Base-by-base conservation (phyloP, 306 rosid genomes). In the Notholithocarpus densiflorus region DNA sequence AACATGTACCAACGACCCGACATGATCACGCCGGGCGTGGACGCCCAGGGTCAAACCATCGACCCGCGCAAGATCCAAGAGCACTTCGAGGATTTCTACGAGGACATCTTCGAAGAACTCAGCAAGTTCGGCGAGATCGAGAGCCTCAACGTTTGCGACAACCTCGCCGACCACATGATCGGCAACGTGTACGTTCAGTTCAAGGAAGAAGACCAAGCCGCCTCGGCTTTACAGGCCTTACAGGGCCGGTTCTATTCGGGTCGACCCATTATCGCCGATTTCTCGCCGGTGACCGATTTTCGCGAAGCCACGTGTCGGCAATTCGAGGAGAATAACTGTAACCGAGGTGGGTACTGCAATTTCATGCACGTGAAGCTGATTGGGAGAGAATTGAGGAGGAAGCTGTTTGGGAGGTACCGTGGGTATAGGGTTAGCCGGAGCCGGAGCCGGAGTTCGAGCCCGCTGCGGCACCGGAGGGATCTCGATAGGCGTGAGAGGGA, bases 121-220 rank as follows among this genome's bases (percentile, higher is more conserved):
- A 86, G 93, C 89, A 96, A 96, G 83, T 93, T 91, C 12, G 99
- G 99, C 1, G 91, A 90, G 71, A 87, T 96, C 56, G 98, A 96
- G 87, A 96, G 99, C 86, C 86, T 96, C 86, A 96, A 96, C 79
- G 93, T 96, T 57, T 96, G 99, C 73, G 99, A 96, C 69, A 96
- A 96, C 81, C 84, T 96, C 80, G 99, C 99, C n/a, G 99, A 96
- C 80, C 99, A 96, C 82, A 96, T 96, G 99, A 98, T 95, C 62
- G 88, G 85, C 34, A 84, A 84, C 52, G 88, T 84, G 13, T 84
- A 84, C 75, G 85, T 76, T 32, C 88, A 81, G 71, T 84, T 84
- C 68, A 81, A 73, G 66, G 88, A 84, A 71, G 88, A 84, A 54
- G 88, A 84, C 53, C 83, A 84, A 20, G 88, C 88, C 20, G 88